Conservation (phyloP, 495 filamentous ascomycete genomes). For the Cenococcum geophilum region DNA sequence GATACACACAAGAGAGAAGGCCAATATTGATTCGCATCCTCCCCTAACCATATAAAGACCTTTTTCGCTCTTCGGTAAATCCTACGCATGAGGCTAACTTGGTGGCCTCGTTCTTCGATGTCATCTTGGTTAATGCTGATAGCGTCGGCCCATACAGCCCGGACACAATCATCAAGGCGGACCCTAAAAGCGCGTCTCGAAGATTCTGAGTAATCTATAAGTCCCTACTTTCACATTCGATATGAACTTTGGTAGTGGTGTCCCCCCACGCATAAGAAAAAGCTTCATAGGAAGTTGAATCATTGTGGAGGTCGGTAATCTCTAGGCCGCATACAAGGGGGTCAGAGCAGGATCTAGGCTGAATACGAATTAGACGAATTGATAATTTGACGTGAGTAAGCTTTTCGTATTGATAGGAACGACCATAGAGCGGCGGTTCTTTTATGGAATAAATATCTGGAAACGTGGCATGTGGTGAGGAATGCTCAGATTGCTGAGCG, state of each 20-base stretch:
- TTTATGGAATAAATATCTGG: too few species aligned
- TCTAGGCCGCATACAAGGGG: too few species aligned
- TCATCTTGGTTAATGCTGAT: slow-evolving; percentile 28
- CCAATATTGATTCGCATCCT: background rate
- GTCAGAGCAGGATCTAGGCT: too few species aligned
- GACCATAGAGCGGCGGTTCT: too few species aligned
- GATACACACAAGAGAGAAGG: too few species aligned
- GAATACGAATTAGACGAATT: too few species aligned
- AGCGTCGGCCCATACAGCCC: slow-evolving; percentile 11
- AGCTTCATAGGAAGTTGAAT: slow-evolving; percentile 15
- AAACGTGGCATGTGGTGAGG: too few species aligned
- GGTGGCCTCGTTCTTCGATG: slow-evolving; percentile 26
- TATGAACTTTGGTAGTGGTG: slow-evolving; percentile 4
- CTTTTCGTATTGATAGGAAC: too few species aligned
- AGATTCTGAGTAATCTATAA: slow-evolving; percentile 30
- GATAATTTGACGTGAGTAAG: too few species aligned
- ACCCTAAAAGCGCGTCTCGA: slow-evolving; percentile 19
- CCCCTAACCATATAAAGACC: slow-evolving; percentile 26
- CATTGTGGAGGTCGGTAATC: too few species aligned
- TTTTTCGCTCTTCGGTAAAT: slow-evolving; percentile 14
- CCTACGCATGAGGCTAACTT: slow-evolving; percentile 24
- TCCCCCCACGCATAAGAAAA: slow-evolving; percentile 31
- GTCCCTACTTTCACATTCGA: slow-evolving; percentile 22
- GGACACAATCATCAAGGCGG: background rate
- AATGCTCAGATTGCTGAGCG: too few species aligned